phyloP scores from a whole-genome alignment of 2,329 filamentous ascomycete species.

The Claviceps maximensis region DNA sequence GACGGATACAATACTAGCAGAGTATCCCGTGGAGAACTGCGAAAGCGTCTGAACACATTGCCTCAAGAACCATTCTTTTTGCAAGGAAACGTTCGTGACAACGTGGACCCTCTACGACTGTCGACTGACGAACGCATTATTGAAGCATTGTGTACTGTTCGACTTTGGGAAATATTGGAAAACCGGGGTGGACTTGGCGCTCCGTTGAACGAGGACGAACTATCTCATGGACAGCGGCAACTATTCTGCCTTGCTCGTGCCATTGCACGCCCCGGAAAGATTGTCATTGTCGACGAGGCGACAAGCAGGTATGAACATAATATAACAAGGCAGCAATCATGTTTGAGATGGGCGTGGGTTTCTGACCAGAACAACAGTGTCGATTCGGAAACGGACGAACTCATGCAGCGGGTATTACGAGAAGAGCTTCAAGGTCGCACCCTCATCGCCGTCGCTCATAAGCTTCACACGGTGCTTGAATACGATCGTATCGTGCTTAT shows the following conservation, averaged over 20 bases:
- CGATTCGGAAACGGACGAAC: slow-evolving; percentile 20
- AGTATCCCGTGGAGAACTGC: slow-evolving; percentile 12
- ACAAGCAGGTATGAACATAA: slow-evolving; percentile 14
- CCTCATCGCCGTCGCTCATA: slow-evolving; percentile 31
- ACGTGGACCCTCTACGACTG: slow-evolving; percentile 29
- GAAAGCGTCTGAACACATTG: slow-evolving; percentile 25
- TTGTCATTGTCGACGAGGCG: slow-evolving; percentile 27
- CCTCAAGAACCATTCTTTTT: slow-evolving; percentile 40
- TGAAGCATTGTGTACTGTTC: slow-evolving; percentile 29
- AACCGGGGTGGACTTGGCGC: slow-evolving; percentile 24
- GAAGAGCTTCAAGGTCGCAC: slow-evolving; percentile 31
- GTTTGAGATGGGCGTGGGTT: not conserved
- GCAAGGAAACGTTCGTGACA: slow-evolving; percentile 32
- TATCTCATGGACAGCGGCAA: slow-evolving; percentile 32
- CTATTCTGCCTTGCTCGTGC: slow-evolving; percentile 27
- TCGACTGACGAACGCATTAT: slow-evolving; percentile 28
- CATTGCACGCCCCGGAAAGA: slow-evolving; percentile 19
- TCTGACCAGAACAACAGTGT: slow-evolving; percentile 13
- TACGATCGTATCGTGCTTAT: slow-evolving; percentile 51
- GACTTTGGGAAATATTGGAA: slow-evolving; percentile 28
- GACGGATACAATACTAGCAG: slow-evolving; percentile 26
- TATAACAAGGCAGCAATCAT: not conserved
- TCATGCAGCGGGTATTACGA: slow-evolving; percentile 20
- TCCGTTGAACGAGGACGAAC: slow-evolving; percentile 16
- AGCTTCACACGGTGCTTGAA: slow-evolving; percentile 33